Evolutionary conservation across 176 grass and related monocot genomes (phyloP).

Genomic region (Avena eriantha): DNA sequence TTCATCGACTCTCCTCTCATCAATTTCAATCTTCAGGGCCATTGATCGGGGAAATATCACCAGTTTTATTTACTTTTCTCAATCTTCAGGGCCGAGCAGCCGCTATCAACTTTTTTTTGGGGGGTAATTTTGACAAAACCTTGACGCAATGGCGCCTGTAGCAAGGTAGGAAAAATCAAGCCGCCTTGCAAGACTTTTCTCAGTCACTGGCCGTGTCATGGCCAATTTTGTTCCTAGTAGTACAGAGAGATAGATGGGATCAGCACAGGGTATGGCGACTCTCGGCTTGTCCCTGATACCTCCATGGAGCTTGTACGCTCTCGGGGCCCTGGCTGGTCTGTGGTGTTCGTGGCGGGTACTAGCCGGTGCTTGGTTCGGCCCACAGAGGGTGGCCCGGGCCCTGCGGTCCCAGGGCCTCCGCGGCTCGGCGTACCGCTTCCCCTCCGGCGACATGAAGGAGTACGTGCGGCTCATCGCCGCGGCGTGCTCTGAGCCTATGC

Average conservation of each 20-base stretch:
- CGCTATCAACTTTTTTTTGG: no score
- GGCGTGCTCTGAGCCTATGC: constrained; percentile 47
- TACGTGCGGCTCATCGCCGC: neutral
- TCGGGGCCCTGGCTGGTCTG: constrained; percentile 24
- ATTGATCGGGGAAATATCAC: no score
- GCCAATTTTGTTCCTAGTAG: neutral
- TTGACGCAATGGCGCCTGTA: neutral
- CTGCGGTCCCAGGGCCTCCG: constrained; percentile 58
- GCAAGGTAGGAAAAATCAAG: neutral
- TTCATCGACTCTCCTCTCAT: no score
- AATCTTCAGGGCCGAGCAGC: no score
- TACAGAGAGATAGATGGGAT: neutral
- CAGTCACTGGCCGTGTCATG: neutral
- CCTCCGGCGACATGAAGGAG: constrained; percentile 50
- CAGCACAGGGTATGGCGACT: neutral
- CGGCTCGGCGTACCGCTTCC: constrained; percentile 49
- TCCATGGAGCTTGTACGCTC: constrained; percentile 24
- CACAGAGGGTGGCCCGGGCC: constrained; percentile 39
- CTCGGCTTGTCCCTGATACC: neutral
- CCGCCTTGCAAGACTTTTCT: neutral
- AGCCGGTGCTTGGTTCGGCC: constrained; percentile 33
- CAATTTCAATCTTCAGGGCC: no score
- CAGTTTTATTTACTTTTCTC: no score
- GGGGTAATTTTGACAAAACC: no score
- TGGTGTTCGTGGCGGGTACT: constrained; percentile 27